Conservation (phyloP, 2,329 filamentous ascomycete species). For the Colletotrichum lini region DNA sequence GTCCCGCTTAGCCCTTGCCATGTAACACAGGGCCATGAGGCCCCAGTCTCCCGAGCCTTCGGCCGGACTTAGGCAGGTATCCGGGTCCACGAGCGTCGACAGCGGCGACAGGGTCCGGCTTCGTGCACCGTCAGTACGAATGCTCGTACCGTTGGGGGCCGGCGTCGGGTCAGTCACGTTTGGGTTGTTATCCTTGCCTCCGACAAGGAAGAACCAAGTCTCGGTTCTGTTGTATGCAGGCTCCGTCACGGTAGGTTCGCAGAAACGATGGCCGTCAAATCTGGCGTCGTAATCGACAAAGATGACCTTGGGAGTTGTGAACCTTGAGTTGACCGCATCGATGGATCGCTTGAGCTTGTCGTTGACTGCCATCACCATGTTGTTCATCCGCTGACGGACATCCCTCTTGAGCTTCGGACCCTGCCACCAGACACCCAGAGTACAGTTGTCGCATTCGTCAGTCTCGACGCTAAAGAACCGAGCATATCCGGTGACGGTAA, state of each 20-base stretch:
- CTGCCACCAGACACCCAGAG: constrained; percentile 62
- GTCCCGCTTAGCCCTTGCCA: constrained; percentile 56
- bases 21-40: constrained; percentile 59
- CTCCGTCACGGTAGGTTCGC: constrained; percentile 56
- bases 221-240: constrained; percentile 60
- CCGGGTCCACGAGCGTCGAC: constrained; percentile 55
- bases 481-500: constrained; percentile 64
- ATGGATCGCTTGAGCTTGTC: constrained; percentile 55
- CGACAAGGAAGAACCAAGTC: constrained; percentile 65
- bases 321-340: constrained; percentile 54
- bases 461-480: constrained; percentile 64
- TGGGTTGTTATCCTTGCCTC: constrained; percentile 56
- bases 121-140: constrained; percentile 28
- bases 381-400: constrained; percentile 59
- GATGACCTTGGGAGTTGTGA: constrained; percentile 54
- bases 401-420: constrained; percentile 58
- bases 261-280: constrained; percentile 63
- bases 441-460: constrained; percentile 58
- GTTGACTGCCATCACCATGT: constrained; percentile 60
- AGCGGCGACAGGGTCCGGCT: constrained; percentile 45
- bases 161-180: constrained; percentile 38
- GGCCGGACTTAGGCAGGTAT: constrained; percentile 53
- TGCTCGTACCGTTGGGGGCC: constrained; percentile 39
- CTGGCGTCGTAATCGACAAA: constrained; percentile 62
- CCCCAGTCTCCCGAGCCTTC: constrained; percentile 59